A percentile compares a stretch with the other conserved stretches of the same genome.
These are phyloP conservation scores for Pleurotus salmoneostramineus DNA, from an alignment of 768 basidiomycete genomes.

Conservation along the genomic window DNA sequence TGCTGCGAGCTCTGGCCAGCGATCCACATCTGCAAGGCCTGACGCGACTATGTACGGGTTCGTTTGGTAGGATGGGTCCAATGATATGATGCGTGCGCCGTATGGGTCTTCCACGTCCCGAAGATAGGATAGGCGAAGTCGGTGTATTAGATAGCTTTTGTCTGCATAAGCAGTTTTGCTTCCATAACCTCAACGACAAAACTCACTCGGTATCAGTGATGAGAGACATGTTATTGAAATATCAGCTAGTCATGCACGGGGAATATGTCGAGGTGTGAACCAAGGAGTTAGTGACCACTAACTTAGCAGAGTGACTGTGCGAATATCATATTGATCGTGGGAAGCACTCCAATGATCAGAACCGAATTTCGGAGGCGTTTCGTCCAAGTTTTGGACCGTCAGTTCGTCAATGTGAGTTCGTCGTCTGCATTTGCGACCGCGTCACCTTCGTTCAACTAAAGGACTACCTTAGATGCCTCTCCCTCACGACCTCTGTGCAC, in stretches of 20 bases:
- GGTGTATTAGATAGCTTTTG: constrained; percentile 71
- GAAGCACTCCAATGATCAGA: no score
- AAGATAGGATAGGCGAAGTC: constrained; percentile 81
- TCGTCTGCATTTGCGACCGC: not conserved
- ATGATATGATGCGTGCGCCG: constrained; percentile 73
- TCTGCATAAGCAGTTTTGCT: not conserved
- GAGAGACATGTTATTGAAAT: constrained; percentile 42
- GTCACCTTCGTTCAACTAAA: not conserved
- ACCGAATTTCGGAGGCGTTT: no score
- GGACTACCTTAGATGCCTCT: constrained; percentile 36
- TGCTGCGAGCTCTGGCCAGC: constrained; percentile 82
- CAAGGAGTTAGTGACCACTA: no score
- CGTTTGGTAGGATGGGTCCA: constrained; percentile 70
- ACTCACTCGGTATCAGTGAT: constrained; percentile 61
- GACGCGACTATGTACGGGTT: constrained; percentile 84
- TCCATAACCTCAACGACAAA: not conserved
- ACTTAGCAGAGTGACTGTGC: no score
- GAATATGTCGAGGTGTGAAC: no score
- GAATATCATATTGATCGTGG: no score
- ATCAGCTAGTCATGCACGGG: no score
- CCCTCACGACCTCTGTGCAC: constrained; percentile 86
- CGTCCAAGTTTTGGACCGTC: no score
- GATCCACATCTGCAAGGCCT: constrained; percentile 69
- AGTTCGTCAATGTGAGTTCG: no score
- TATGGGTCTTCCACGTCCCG: constrained; percentile 87